Percentiles rank a stretch among this genome's conserved stretches.
phyloP scores from a whole-genome alignment of 306 rosid genomes.

The Canavalia ensiformis region DNA sequence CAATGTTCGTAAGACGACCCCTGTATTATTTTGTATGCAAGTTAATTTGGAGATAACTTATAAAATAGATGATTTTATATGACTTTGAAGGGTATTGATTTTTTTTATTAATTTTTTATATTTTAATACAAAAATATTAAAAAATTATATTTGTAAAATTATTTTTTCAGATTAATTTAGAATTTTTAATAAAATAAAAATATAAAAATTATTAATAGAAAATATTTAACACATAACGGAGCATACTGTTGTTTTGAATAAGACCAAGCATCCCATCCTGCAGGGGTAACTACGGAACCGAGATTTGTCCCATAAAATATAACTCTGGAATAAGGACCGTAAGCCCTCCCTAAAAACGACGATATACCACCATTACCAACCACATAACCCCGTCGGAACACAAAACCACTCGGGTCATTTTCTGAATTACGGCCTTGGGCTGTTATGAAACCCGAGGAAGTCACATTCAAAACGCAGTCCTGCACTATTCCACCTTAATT shows the following conservation, averaged over 20 bases:
- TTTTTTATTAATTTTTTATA: no score
- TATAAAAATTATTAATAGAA: not conserved
- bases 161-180: no score
- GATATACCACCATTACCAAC: slow-evolving; percentile 18
- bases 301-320: slow-evolving; percentile 47
- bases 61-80: not conserved
- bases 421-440: slow-evolving; percentile 46
- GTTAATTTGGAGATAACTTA: not conserved
- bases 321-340: slow-evolving; percentile 56
- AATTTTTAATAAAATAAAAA: not conserved
- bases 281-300: slow-evolving; percentile 38
- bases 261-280: slow-evolving; percentile 56
- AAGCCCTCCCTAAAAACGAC: slow-evolving; percentile 56
- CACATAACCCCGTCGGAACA: slow-evolving; percentile 49
- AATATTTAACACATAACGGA: not conserved
- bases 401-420: slow-evolving; percentile 52
- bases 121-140: no score
- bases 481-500: not conserved
- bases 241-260: slow-evolving; percentile 41
- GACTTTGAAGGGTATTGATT: no score
- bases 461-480: slow-evolving; percentile 46
- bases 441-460: slow-evolving; percentile 47
- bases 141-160: no score
- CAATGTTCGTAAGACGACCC: not conserved
- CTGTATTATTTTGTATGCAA: not conserved